Conservation (phyloP, 2,329 filamentous ascomycete genomes). For the Teratosphaeria viscida region DNA sequence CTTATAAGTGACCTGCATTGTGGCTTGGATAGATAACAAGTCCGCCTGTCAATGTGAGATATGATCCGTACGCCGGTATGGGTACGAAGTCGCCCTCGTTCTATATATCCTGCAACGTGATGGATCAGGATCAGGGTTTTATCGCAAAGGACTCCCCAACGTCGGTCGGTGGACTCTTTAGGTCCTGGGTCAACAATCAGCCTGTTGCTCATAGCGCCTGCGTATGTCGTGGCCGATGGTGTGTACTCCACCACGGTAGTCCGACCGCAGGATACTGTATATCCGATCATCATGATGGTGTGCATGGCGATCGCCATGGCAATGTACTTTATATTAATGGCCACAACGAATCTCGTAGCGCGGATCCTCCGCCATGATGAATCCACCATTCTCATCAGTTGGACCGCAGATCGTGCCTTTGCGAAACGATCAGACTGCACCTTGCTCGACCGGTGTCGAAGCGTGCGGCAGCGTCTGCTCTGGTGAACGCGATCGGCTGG, state of each 20-base stretch:
- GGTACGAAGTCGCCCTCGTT: too few species aligned
- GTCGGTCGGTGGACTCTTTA: neutral
- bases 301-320: conserved; percentile 39
- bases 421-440: neutral
- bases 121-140: neutral
- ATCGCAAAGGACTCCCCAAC: neutral
- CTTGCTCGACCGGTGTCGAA: conserved; percentile 45
- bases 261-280: neutral
- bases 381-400: conserved; percentile 18
- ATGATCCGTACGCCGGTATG: too few species aligned
- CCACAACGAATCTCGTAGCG: conserved; percentile 44
- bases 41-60: too few species aligned
- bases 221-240: neutral
- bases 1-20: too few species aligned
- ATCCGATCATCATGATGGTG: neutral
- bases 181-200: neutral
- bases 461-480: conserved; percentile 44
- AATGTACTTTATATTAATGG: conserved; percentile 52
- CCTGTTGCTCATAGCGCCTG: neutral
- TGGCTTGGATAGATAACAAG: too few species aligned
- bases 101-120: neutral
- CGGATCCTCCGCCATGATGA: conserved; percentile 51
- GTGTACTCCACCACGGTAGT: neutral
- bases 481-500: conserved; percentile 47
- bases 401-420: neutral